A percentile compares a stretch with the other conserved stretches of the same genome.
phyloP scores from a whole-genome alignment of 2,329 filamentous ascomycete species.

The Lachnellula arida region DNA sequence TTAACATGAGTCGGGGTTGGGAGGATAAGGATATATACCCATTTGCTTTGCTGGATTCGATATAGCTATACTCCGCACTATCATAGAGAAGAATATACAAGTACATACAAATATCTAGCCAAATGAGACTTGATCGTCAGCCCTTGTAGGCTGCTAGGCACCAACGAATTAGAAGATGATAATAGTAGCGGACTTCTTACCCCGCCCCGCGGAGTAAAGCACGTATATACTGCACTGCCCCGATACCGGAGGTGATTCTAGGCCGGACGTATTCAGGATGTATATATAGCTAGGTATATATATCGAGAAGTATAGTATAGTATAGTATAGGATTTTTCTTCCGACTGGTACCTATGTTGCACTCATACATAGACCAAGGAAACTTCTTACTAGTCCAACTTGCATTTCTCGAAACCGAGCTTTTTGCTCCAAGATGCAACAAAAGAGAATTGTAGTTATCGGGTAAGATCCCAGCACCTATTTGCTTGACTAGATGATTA shows the following conservation, averaged over 20 bases:
- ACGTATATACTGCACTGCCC: not conserved
- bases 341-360: too few species aligned
- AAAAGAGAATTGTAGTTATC: not conserved
- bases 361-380: too few species aligned
- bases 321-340: too few species aligned
- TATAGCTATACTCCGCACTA: not conserved
- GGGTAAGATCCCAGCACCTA: not conserved
- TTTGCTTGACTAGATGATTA: too few species aligned
- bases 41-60: not conserved
- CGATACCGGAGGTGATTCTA: not conserved
- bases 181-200: not conserved
- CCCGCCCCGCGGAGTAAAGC: too few species aligned
- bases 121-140: too few species aligned
- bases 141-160: too few species aligned
- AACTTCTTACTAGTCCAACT: too few species aligned
- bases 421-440: not conserved
- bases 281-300: too few species aligned
- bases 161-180: too few species aligned
- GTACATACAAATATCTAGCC: not conserved
- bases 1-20: not conserved
- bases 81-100: not conserved
- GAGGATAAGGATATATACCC: not conserved
- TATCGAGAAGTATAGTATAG: too few species aligned
- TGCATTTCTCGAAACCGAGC: not conserved
- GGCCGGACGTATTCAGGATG: too few species aligned